phyloP scores from a whole-genome alignment of 371 early-diverging fungal genomes.

The Actinomortierella ambigua region DNA sequence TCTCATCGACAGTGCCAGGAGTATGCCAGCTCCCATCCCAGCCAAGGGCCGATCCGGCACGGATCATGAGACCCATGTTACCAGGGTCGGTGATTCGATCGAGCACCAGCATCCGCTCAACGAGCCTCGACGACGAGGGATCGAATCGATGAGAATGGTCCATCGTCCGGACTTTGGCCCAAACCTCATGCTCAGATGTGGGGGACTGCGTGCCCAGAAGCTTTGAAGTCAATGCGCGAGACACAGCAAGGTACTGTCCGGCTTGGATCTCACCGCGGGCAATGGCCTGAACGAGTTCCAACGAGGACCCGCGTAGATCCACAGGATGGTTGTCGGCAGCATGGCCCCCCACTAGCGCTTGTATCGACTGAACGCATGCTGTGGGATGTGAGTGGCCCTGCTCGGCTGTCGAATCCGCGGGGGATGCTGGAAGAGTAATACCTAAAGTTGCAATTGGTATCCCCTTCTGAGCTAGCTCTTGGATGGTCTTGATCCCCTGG shows the following conservation, averaged over 20 bases:
- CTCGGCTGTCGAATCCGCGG: too few species aligned
- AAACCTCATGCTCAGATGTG: conserved; percentile 29
- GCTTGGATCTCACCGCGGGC: conserved; percentile 4
- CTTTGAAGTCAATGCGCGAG: conserved; percentile 16
- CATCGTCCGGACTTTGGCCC: conserved; percentile 33
- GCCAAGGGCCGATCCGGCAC: conserved; percentile 58
- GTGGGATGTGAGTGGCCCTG: too few species aligned
- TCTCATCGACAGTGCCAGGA: conserved; percentile 56
- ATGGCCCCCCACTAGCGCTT: too few species aligned
- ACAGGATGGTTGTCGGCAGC: too few species aligned
- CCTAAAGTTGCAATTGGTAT: too few species aligned
- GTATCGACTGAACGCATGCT: too few species aligned
- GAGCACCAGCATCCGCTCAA: conserved; percentile 50
- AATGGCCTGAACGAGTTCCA: background rate
- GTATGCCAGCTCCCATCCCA: conserved; percentile 57
- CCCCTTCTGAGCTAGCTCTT: conserved; percentile 22
- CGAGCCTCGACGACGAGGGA: background rate
- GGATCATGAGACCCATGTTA: conserved; percentile 57
- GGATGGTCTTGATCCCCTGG: conserved; percentile 40
- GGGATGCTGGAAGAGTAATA: too few species aligned
- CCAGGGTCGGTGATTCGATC: conserved; percentile 62
- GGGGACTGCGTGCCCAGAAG: conserved; percentile 38
- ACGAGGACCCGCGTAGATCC: too few species aligned
- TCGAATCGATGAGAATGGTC: conserved; percentile 19
- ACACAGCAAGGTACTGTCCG: conserved; percentile 27